Base-by-base conservation (phyloP, 495 filamentous ascomycete genomes). In the Tirmania nivea region DNA sequence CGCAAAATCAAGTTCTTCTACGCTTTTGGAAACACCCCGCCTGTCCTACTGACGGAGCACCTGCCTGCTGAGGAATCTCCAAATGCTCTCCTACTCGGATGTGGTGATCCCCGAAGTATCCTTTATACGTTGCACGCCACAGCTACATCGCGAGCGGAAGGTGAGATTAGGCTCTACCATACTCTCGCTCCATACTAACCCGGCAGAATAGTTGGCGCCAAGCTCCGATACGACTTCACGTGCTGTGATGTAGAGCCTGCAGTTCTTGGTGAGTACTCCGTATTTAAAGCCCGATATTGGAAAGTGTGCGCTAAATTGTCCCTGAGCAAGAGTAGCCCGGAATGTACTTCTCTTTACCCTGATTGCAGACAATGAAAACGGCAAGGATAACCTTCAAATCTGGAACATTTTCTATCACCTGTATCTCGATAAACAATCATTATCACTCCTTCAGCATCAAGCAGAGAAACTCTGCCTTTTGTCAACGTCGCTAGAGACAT, bases 341-440 rank as follows among this genome's bases (percentile, higher is more conserved):
- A 77, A 79, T 54, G 62, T 76, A 52, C 42, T 79, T 8, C 54
- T 76, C 0, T 62, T 73, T 34, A 69, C 69, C 8, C 59, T 76
- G 3, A 57, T 75, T 48, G 50, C 70, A 6, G 71, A 74, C 34
- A 53, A 60, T 12, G 55, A 17, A 34, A 35, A 36, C 3, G 59
- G 45, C 10, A 52, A 56, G 11, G 56, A 64, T 11, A 14, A 48
- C 31, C 52, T 56, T 1, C 48, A 55, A 20, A 63, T 76, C 8
- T 80, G 74, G 75, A 67, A 72, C 35, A 68, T 77, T 53, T 79
- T 73, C 56, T 77, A 77, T 56, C 66, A 78, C 57, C 48, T 73
- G 20, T 69, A 67, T 52, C 58, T 79, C 8, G 65, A 70, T 54
- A 52, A 65, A 0, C 34, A 62, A 52, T 63, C 69, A 25, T 48